Evolutionary conservation across 140 eudicot species (phyloP).

Genomic region (Cichorium intybus): DNA sequence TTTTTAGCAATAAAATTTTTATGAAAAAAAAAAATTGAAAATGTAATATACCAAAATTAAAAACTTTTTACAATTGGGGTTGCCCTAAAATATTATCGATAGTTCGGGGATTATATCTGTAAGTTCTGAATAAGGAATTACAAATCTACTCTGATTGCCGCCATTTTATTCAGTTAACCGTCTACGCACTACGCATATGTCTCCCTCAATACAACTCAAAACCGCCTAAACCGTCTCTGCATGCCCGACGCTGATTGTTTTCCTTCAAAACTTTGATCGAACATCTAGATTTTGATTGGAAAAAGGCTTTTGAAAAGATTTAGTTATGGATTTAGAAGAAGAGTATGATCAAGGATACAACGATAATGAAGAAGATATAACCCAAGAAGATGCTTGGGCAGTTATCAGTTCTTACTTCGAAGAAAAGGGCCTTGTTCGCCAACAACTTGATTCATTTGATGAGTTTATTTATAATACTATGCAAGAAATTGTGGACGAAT

Average conservation of each 20-base stretch:
- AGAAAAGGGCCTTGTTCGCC: conserved; percentile 88
- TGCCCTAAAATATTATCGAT: no score
- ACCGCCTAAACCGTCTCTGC: conserved; percentile 9
- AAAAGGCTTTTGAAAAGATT: neutral
- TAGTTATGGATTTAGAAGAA: conserved; percentile 52
- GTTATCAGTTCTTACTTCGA: conserved; percentile 88
- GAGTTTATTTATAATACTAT: conserved; percentile 94
- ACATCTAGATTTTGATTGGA: neutral
- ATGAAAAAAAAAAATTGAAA: no score
- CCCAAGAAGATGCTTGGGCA: conserved; percentile 97
- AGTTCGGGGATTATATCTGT: neutral
- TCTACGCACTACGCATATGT: conserved; percentile 1
- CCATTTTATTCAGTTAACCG: conserved; percentile 20
- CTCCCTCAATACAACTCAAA: neutral
- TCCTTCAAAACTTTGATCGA: neutral
- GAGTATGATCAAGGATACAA: conserved; percentile 44
- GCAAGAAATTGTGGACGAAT: conserved; percentile 96
- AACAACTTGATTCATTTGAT: conserved; percentile 89
- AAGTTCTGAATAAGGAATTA: neutral
- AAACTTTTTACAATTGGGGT: no score
- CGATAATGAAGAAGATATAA: conserved; percentile 72
- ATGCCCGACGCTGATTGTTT: no score
- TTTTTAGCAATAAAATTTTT: no score
- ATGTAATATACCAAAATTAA: no score
- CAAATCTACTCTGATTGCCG: conserved; percentile 10